Percentiles rank a stretch among this genome's conserved stretches.
Conservation (phyloP, 257 asterid species). For the Anisodus tanguticus region DNA sequence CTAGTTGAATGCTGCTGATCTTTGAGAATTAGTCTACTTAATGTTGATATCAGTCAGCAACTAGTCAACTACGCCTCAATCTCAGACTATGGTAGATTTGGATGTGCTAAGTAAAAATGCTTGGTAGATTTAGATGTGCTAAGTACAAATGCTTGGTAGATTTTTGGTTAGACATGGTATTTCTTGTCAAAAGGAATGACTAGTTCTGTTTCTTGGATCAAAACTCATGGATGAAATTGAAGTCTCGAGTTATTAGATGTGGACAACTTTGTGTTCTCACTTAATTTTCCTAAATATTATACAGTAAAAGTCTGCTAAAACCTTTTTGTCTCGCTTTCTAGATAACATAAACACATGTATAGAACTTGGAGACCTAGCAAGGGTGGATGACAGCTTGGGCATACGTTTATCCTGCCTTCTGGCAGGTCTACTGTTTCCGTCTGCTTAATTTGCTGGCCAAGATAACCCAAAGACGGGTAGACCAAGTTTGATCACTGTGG, state of each 20-base stretch:
- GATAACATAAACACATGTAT: too few species aligned
- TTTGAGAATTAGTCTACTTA: not conserved
- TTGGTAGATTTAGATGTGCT: not conserved
- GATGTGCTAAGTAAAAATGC: not conserved
- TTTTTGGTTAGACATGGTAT: not conserved
- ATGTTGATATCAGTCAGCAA: not conserved
- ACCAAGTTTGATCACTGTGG: not conserved
- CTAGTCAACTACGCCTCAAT: not conserved
- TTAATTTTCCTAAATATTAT: too few species aligned
- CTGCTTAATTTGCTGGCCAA: not conserved
- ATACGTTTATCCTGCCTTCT: too few species aligned
- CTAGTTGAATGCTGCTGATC: not conserved
- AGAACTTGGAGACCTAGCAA: too few species aligned
- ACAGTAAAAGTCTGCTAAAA: too few species aligned
- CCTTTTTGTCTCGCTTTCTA: too few species aligned
- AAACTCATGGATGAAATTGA: not conserved
- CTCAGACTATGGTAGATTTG: not conserved
- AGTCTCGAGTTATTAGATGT: not conserved
- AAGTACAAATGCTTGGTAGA: not conserved
- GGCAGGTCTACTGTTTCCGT: too few species aligned
- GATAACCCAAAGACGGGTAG: not conserved
- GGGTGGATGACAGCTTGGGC: too few species aligned
- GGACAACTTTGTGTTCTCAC: not conserved
- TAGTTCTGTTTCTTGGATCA: not conserved
- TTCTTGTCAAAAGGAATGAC: slow-evolving; percentile 5